Percentiles rank a stretch among this genome's conserved stretches.
These are phyloP conservation scores for Rosa persica DNA, from an alignment of 306 rosid species.

Conservation along the genomic window DNA sequence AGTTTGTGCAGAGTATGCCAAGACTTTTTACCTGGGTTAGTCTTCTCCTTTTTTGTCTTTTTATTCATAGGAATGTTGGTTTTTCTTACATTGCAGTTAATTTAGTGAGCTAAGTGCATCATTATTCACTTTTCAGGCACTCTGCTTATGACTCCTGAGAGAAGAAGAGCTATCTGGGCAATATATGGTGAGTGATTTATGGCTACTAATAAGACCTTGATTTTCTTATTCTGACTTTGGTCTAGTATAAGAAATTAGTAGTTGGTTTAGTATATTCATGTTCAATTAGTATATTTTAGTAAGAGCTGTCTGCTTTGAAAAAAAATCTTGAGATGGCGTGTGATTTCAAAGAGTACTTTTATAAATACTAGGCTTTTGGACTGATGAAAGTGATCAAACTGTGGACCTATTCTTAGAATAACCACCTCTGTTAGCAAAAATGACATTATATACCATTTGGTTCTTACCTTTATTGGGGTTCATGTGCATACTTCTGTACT, in stretches of 20 bases:
- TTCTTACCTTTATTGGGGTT: neutral
- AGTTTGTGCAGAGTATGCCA: constrained; percentile 95
- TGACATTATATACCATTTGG: neutral
- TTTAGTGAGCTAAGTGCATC: neutral
- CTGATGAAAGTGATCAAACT: neutral
- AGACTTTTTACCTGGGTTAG: constrained; percentile 82
- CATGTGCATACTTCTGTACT: neutral
- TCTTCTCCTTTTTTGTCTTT: constrained; percentile 7
- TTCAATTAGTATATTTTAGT: neutral
- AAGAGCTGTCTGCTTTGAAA: neutral
- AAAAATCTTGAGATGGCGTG: neutral
- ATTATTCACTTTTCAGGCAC: constrained; percentile 53
- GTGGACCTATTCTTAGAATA: neutral
- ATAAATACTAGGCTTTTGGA: neutral
- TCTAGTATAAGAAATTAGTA: neutral
- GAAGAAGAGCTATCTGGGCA: constrained; percentile 86
- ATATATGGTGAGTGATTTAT: constrained; percentile 66
- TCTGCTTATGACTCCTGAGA: constrained; percentile 79
- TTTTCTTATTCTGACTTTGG: neutral
- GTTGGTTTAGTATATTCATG: neutral
- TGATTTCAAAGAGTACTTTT: neutral
- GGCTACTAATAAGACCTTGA: constrained; percentile 8
- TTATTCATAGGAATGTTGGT: neutral
- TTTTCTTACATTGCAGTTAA: neutral
- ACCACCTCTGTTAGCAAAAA: neutral